These are phyloP conservation scores for Castanopsis chinensis DNA, from an alignment of 306 rosid species.

Conservation along the genomic window DNA sequence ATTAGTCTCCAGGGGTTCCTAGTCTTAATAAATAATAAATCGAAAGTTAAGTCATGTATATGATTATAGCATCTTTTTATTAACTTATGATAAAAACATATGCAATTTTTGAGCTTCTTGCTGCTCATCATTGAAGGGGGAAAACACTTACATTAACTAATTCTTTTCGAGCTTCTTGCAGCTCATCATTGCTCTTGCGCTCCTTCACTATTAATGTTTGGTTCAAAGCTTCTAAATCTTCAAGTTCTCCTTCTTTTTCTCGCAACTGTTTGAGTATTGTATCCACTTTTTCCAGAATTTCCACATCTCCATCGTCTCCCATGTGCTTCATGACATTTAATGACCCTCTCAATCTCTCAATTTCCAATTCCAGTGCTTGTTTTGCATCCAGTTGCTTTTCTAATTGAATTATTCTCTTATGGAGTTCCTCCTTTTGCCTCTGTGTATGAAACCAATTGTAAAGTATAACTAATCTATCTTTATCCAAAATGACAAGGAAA, in stretches of 20 bases:
- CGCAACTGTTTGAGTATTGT: constrained; percentile 56
- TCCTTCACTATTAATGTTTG: constrained; percentile 75
- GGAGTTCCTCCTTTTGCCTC: constrained; percentile 84
- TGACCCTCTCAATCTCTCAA: constrained; percentile 77
- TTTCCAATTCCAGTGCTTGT: constrained; percentile 88
- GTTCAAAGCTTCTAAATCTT: constrained; percentile 60
- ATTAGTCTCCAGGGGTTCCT: not conserved
- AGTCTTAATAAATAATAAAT: not conserved
- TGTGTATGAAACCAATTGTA: constrained; percentile 56
- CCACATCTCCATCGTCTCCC: constrained; percentile 77
- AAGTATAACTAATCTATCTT: constrained; percentile 26
- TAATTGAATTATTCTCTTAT: constrained; percentile 65
- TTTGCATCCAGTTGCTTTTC: constrained; percentile 79
- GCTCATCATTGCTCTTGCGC: constrained; percentile 89
- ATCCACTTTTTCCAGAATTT: constrained; percentile 73
- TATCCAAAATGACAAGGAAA: constrained; percentile 26
- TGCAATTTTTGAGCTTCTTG: not conserved
- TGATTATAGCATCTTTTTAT: not conserved
- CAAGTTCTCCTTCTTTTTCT: constrained; percentile 77
- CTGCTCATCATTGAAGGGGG: not conserved
- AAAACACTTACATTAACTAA: constrained; percentile 62
- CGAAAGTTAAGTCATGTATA: not conserved
- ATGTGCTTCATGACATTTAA: constrained; percentile 78
- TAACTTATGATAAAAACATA: not conserved
- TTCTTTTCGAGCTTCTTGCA: constrained; percentile 94